Evolutionary conservation across 495 filamentous ascomycete species (phyloP).

Genomic region (Aspergillus bridgeri): DNA sequence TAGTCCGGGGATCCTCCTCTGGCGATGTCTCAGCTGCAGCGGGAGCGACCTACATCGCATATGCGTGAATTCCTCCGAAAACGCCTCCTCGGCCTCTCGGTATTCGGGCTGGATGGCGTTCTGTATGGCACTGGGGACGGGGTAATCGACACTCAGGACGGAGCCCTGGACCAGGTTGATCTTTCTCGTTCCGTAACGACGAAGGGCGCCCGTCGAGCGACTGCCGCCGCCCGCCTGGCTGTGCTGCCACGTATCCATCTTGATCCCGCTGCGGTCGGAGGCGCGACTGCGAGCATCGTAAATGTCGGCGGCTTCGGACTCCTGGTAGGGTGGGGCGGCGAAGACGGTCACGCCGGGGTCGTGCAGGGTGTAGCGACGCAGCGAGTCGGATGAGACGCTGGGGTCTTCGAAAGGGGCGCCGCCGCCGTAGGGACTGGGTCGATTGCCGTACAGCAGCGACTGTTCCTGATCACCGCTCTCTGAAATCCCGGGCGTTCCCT

Average conservation of each 20-base stretch:
- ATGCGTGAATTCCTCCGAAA: slow-evolving; percentile 85
- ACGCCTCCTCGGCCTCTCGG: slow-evolving; percentile 72
- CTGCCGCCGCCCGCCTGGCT: slow-evolving; percentile 67
- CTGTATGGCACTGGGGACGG: slow-evolving; percentile 93
- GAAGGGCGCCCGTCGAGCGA: slow-evolving; percentile 54
- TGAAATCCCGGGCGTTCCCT: slow-evolving; percentile 28
- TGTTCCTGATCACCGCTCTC: slow-evolving; percentile 29
- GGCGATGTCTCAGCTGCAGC: background rate
- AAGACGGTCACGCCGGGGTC: slow-evolving; percentile 34
- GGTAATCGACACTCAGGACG: slow-evolving; percentile 95
- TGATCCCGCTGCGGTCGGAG: slow-evolving; percentile 18
- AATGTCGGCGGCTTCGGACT: slow-evolving; percentile 48
- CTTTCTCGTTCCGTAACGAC: slow-evolving; percentile 88
- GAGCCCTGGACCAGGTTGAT: slow-evolving; percentile 94
- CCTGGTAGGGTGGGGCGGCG: slow-evolving; percentile 48
- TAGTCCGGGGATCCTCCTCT: background rate
- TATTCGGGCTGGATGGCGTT: slow-evolving; percentile 96
- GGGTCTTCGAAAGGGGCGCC: slow-evolving; percentile 66
- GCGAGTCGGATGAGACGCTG: slow-evolving; percentile 55
- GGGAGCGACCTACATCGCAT: slow-evolving; percentile 68
- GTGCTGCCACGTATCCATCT: slow-evolving; percentile 63
- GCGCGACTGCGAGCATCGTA: slow-evolving; percentile 21
- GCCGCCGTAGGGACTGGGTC: slow-evolving; percentile 51
- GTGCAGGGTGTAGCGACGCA: slow-evolving; percentile 36
- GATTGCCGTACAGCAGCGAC: slow-evolving; percentile 39